Conservation (phyloP, 1,284 basidiomycete genomes). For the Irpex rosettiformis region DNA sequence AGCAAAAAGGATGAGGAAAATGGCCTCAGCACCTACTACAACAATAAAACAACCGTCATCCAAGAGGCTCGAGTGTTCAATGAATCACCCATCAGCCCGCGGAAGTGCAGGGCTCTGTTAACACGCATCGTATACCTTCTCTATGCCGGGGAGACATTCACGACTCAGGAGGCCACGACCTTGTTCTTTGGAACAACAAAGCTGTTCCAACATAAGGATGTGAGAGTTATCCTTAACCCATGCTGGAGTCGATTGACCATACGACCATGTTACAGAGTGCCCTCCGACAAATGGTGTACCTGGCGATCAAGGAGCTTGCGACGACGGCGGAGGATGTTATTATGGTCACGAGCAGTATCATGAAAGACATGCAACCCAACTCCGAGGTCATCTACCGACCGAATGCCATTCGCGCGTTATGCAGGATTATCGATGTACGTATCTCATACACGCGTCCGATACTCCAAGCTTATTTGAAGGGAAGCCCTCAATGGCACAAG, state of each 20-base stretch:
- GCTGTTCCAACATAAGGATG: constrained; percentile 99
- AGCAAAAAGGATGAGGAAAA: constrained; percentile 94
- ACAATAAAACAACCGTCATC: constrained; percentile 94
- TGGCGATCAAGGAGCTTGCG: constrained; percentile 98
- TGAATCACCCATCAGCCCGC: constrained; percentile 95
- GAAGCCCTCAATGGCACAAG: constrained; percentile 96
- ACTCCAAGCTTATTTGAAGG: neutral
- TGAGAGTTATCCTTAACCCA: constrained; percentile 42
- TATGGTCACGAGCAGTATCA: constrained; percentile 99
- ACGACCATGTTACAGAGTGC: constrained; percentile 61
- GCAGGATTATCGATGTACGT: constrained; percentile 95
- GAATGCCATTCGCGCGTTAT: constrained; percentile 95
- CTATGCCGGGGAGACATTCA: constrained; percentile 95
- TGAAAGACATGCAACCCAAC: constrained; percentile 99
- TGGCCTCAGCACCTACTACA: constrained; percentile 83
- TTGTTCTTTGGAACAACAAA: constrained; percentile 99
- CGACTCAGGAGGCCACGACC: constrained; percentile 94
- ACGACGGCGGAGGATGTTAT: constrained; percentile 98
- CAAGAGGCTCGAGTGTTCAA: constrained; percentile 99
- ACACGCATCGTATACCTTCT: constrained; percentile 96
- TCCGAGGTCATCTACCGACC: constrained; percentile 98
- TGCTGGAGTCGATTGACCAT: constrained; percentile 2
- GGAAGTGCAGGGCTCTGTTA: constrained; percentile 95
- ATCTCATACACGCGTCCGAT: neutral
- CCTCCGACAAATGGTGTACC: constrained; percentile 96